Conservation (phyloP, 805 yeast species). For the Lipomyces yamanashiensis region DNA sequence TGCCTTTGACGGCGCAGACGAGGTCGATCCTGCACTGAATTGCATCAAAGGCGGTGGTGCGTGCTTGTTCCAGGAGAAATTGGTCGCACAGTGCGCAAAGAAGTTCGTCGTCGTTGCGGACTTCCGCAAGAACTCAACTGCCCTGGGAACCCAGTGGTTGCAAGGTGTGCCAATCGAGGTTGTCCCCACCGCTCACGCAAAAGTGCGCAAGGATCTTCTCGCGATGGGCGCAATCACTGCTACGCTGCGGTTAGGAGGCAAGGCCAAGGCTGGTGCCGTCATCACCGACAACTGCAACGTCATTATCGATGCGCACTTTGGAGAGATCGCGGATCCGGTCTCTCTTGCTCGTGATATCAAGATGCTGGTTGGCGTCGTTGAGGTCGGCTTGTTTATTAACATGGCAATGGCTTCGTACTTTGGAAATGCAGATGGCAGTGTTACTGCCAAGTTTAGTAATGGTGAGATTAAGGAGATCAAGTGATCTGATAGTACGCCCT, state of each 20-base stretch:
- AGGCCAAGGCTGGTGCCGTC: slow-evolving; percentile 95
- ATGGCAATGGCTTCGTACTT: slow-evolving; percentile 83
- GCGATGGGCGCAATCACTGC: slow-evolving; percentile 68
- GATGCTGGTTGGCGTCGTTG: slow-evolving; percentile 88
- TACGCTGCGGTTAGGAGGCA: slow-evolving; percentile 78
- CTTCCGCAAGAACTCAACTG: slow-evolving; percentile 75
- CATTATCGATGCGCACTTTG: slow-evolving; percentile 91
- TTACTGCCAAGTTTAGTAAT: slow-evolving; percentile 37
- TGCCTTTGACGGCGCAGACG: slow-evolving; percentile 99
- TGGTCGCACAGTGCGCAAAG: slow-evolving; percentile 80
- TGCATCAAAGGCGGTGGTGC: slow-evolving; percentile 99
- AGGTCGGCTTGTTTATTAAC: slow-evolving; percentile 82
- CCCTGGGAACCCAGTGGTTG: slow-evolving; percentile 80
- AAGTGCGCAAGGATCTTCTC: slow-evolving; percentile 67
- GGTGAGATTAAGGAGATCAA: slow-evolving; percentile 29
- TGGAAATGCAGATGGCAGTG: slow-evolving; percentile 81
- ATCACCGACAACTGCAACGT: slow-evolving; percentile 95
- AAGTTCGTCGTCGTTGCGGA: slow-evolving; percentile 90
- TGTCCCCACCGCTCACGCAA: slow-evolving; percentile 83
- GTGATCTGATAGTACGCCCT: background rate
- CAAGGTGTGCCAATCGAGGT: slow-evolving; percentile 96
- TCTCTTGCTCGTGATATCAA: slow-evolving; percentile 69
- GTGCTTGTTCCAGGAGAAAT: slow-evolving; percentile 92
- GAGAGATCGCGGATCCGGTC: slow-evolving; percentile 57
- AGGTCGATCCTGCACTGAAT: slow-evolving; percentile 78